A percentile compares a stretch with the other conserved stretches of the same genome.
Evolutionary conservation across 208 protist species (phyloP).

Genomic region (Leishmania gerbilli): DNA sequence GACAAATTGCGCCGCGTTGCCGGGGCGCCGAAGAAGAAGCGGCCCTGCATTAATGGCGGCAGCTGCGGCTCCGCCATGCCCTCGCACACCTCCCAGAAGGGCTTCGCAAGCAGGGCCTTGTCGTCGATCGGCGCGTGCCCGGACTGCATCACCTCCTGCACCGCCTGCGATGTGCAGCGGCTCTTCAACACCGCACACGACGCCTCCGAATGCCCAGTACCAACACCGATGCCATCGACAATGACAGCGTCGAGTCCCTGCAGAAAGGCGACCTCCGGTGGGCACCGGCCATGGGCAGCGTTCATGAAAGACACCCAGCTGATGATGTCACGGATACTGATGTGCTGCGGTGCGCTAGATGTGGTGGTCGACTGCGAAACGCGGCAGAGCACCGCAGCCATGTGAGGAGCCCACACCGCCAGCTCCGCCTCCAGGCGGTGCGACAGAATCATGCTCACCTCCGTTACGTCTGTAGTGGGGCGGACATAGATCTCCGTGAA

Average conservation of each 20-base stretch:
- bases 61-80: conserved; percentile 79
- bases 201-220: conserved; percentile 71
- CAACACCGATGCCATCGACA: conserved; percentile 95
- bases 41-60: conserved; percentile 59
- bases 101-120: conserved; percentile 33
- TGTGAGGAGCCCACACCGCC: conserved; percentile 62
- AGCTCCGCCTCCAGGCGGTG: conserved; percentile 62
- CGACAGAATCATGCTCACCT: conserved; percentile 94
- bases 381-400: conserved; percentile 78
- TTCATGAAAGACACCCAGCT: conserved; percentile 97
- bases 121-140: conserved; percentile 25
- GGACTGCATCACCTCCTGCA: conserved; percentile 18
- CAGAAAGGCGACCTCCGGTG: conserved; percentile 84
- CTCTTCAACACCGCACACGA: conserved; percentile 36
- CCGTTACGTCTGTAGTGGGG: conserved; percentile 81
- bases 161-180: conserved; percentile 34
- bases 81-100: conserved; percentile 79
- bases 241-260: conserved; percentile 97
- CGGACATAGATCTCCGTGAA: conserved; percentile 99
- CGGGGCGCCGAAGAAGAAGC: conserved; percentile 95
- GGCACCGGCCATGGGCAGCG: conserved; percentile 64
- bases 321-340: conserved; percentile 96
- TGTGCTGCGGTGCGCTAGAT: conserved; percentile 63
- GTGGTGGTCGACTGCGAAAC: conserved; percentile 42
- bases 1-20: conserved; percentile 97